A percentile compares a stretch with the other conserved stretches of the same genome.
Evolutionary conservation across 2,329 filamentous ascomycete species (phyloP).

Genomic region (Chrysosporium keratinophilum): DNA sequence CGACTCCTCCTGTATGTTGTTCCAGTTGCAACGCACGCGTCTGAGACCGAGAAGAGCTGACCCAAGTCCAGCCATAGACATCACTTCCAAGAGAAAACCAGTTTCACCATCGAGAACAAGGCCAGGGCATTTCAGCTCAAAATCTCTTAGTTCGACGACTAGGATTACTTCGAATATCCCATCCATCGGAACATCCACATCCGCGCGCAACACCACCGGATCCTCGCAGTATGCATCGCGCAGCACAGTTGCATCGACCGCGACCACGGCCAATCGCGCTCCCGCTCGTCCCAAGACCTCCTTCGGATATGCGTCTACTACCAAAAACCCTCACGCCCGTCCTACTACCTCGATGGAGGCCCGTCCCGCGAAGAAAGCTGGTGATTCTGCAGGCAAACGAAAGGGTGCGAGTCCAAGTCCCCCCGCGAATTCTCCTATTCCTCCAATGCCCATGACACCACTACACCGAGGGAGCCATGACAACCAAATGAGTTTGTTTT

Average conservation of each 20-base stretch:
- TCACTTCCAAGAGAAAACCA: constrained; percentile 6
- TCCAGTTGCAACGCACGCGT: neutral
- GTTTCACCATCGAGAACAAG: neutral
- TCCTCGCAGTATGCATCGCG: constrained; percentile 20
- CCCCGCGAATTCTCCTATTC: constrained; percentile 23
- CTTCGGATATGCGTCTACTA: constrained; percentile 42
- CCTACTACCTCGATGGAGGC: constrained; percentile 36
- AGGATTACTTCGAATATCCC: neutral
- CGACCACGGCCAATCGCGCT: constrained; percentile 27
- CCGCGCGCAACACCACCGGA: constrained; percentile 31
- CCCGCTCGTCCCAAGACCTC: constrained; percentile 44
- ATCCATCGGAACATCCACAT: constrained; percentile 20
- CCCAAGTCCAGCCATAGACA: neutral
- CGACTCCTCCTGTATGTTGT: constrained; percentile 3
- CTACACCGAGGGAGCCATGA: constrained; percentile 19
- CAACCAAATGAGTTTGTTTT: constrained; percentile 20
- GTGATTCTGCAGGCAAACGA: constrained; percentile 36
- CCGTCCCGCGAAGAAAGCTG: constrained; percentile 30
- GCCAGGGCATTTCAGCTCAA: neutral
- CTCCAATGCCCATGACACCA: constrained; percentile 14
- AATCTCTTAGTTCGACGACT: neutral
- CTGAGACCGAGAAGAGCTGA: neutral
- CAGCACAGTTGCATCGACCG: neutral
- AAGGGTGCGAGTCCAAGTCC: constrained; percentile 43
- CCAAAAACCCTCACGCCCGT: constrained; percentile 34